Evolutionary conservation across 345 rosid genomes (phyloP).

Genomic region (Salix brachista): DNA sequence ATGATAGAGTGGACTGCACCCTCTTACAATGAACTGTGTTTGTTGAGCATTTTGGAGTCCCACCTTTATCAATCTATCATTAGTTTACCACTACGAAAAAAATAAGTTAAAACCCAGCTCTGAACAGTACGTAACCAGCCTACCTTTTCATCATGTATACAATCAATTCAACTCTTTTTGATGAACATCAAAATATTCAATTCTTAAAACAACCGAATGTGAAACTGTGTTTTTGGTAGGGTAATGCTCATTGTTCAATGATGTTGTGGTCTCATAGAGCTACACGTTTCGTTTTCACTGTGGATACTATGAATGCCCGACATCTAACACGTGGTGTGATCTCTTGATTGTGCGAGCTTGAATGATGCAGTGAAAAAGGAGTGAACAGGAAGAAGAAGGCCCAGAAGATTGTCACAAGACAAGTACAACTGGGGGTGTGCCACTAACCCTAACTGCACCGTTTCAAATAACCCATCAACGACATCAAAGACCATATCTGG

Average conservation of each 20-base stretch:
- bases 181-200: too few relatives aligned
- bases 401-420: neutral
- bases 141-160: neutral
- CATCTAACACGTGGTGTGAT: neutral
- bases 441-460: neutral
- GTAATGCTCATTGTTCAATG: neutral
- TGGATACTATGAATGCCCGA: neutral
- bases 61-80: neutral
- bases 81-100: neutral
- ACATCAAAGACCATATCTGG: neutral
- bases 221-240: neutral
- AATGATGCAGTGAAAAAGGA: neutral
- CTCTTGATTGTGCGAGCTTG: neutral
- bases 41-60: neutral
- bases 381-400: neutral
- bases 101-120: neutral
- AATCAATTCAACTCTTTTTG: too few relatives aligned
- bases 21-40: neutral
- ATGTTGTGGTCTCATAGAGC: neutral
- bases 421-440: neutral
- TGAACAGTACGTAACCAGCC: neutral
- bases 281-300: neutral
- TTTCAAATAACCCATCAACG: neutral
- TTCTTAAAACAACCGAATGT: too few relatives aligned
- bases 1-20: neutral